phyloP scores from a whole-genome alignment of 1,139 yeast species.

The Hansenula lynferdii region DNA sequence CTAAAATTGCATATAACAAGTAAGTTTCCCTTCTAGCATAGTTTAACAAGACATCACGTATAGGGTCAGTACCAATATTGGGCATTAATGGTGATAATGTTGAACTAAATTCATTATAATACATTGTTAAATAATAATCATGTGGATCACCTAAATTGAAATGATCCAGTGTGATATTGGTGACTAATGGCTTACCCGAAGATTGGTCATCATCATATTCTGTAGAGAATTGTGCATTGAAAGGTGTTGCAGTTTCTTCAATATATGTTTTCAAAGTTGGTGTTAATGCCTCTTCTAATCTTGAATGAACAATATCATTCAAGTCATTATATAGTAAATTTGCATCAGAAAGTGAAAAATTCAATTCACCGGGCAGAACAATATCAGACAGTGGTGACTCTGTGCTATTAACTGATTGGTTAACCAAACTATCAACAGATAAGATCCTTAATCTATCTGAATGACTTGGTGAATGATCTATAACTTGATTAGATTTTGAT shows the following conservation, averaged over 20 bases:
- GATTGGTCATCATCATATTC: slow-evolving; percentile 15
- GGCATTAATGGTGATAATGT: slow-evolving; percentile 61
- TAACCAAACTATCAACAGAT: not conserved
- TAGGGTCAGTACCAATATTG: slow-evolving; percentile 48
- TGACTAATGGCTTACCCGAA: slow-evolving; percentile 9
- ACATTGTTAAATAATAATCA: slow-evolving; percentile 46
- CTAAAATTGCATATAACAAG: slow-evolving; percentile 63
- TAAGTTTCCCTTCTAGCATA: slow-evolving; percentile 59
- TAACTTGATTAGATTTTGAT: too few species aligned
- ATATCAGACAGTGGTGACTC: not conserved
- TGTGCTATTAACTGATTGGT: not conserved
- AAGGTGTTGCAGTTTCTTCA: slow-evolving; percentile 15
- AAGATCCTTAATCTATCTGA: not conserved
- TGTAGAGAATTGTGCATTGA: slow-evolving; percentile 29
- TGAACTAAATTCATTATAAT: slow-evolving; percentile 54
- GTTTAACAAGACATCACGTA: slow-evolving; percentile 56
- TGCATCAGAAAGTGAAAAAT: slow-evolving; percentile 28
- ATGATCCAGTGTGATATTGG: slow-evolving; percentile 30
- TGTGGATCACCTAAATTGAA: slow-evolving; percentile 37
- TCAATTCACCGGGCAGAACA: slow-evolving; percentile 6
- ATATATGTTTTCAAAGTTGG: slow-evolving; percentile 19
- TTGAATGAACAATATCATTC: slow-evolving; percentile 40
- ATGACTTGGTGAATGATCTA: too few species aligned
- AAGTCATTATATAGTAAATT: slow-evolving; percentile 37
- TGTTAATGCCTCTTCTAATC: slow-evolving; percentile 31